These are phyloP conservation scores for Fusarium fujikuroi DNA, from an alignment of 2,329 filamentous ascomycete species.

Conservation along the genomic window DNA sequence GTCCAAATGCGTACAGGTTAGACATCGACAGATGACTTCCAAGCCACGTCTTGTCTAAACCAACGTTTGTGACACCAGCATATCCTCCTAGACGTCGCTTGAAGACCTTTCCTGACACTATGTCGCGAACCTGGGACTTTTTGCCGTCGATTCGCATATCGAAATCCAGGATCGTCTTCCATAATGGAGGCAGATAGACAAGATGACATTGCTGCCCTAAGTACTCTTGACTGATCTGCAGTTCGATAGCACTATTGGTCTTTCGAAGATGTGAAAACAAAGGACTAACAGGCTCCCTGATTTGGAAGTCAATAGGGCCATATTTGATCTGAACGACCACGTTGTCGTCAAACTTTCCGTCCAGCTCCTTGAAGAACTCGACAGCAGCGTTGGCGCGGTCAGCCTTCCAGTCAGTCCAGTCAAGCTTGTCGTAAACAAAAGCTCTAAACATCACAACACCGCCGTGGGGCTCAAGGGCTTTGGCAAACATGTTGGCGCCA, in stretches of 20 bases:
- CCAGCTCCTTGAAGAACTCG: constrained; percentile 72
- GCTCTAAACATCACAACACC: constrained; percentile 77
- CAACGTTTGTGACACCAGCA: constrained; percentile 75
- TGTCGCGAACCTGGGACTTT: constrained; percentile 66
- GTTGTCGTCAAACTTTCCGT: constrained; percentile 74
- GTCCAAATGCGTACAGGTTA: constrained; percentile 76
- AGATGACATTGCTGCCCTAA: constrained; percentile 76
- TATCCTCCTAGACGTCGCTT: constrained; percentile 68
- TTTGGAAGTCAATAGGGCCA: constrained; percentile 79
- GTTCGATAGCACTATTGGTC: constrained; percentile 67
- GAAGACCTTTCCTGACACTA: constrained; percentile 70
- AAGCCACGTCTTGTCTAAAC: constrained; percentile 73
- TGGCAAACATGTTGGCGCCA: constrained; percentile 64
- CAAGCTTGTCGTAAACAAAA: constrained; percentile 72
- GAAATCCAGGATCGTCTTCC: constrained; percentile 75
- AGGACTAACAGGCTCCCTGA: constrained; percentile 73
- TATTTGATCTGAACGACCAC: constrained; percentile 80
- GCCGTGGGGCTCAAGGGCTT: constrained; percentile 64
- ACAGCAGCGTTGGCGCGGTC: constrained; percentile 78
- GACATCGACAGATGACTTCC: constrained; percentile 77
- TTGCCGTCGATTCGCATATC: constrained; percentile 70
- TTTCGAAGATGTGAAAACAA: constrained; percentile 65
- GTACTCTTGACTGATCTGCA: constrained; percentile 76
- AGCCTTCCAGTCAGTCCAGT: constrained; percentile 64
- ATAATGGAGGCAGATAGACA: constrained; percentile 74